Conservation (phyloP, 768 basidiomycete species). For the Coprinopsis strossmayeri region DNA sequence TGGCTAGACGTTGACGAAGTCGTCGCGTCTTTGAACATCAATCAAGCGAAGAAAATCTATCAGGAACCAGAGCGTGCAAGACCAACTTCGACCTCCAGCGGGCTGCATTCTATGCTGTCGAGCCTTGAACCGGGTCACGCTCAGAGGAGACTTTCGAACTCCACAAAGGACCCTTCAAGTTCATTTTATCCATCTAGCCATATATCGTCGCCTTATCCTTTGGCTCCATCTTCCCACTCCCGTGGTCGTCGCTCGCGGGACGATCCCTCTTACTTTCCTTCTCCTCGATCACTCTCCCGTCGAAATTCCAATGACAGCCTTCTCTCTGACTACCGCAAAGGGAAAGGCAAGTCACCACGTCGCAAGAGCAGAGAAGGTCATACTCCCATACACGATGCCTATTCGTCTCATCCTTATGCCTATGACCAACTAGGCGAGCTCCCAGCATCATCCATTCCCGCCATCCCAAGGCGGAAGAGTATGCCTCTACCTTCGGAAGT, state of each 20-base stretch:
- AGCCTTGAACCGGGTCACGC: constrained; percentile 13
- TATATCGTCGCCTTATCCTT: constrained; percentile 23
- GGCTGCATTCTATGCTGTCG: constrained; percentile 10
- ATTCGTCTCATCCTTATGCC: constrained; percentile 3
- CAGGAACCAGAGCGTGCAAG: constrained; percentile 17
- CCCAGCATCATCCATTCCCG: not conserved
- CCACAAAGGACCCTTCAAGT: constrained; percentile 19
- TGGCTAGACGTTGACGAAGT: constrained; percentile 61
- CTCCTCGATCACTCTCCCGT: constrained; percentile 12
- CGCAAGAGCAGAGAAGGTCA: constrained; percentile 6
- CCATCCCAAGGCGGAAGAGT: constrained; percentile 40
- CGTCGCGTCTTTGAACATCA: constrained; percentile 29
- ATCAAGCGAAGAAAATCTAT: constrained; percentile 20
- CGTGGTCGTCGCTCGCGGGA: constrained; percentile 14
- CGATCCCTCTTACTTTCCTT: constrained; percentile 15
- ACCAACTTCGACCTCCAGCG: not conserved
- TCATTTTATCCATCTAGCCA: constrained; percentile 1
- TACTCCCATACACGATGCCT: not conserved
- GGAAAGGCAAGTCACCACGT: constrained; percentile 15
- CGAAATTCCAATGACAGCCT: constrained; percentile 20
- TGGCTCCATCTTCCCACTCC: constrained; percentile 16
- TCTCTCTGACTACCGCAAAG: constrained; percentile 15
- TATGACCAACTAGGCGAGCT: constrained; percentile 6
- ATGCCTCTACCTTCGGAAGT: constrained; percentile 31
- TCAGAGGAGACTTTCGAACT: not conserved